Conservation (phyloP, 768 basidiomycete species). For the Agrocybe pediades region DNA sequence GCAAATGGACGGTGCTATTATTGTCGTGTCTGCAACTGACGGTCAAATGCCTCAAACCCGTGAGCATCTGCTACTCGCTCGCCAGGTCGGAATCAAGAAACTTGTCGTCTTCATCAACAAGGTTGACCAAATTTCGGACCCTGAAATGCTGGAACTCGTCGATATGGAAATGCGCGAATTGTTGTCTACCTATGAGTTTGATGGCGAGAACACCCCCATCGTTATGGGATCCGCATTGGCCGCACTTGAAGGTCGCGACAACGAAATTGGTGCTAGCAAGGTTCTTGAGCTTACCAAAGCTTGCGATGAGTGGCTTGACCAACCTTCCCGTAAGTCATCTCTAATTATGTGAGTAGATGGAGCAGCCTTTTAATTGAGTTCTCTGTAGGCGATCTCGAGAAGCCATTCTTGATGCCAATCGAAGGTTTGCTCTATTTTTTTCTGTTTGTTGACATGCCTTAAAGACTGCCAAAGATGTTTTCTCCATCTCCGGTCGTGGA, state of each 20-base stretch:
- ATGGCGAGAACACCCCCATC: conserved; percentile 98
- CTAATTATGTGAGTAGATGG: background rate
- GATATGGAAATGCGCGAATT: conserved; percentile 99
- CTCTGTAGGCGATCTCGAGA: conserved; percentile 84
- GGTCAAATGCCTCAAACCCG: conserved; percentile 99
- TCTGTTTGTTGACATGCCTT: background rate
- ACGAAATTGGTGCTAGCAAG: conserved; percentile 78
- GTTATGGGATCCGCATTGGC: conserved; percentile 96
- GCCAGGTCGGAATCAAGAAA: conserved; percentile 97
- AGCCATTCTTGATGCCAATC: conserved; percentile 94
- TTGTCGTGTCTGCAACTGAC: conserved; percentile 97
- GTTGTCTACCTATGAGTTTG: conserved; percentile 88
- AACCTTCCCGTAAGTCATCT: conserved; percentile 73
- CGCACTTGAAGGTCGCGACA: conserved; percentile 85
- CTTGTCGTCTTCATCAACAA: conserved; percentile 99
- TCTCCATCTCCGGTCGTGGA: conserved; percentile 97
- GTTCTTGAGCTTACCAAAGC: conserved; percentile 81
- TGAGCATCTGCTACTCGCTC: conserved; percentile 95
- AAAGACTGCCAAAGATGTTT: conserved; percentile 61
- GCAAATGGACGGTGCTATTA: conserved; percentile 95
- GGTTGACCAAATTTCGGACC: conserved; percentile 93
- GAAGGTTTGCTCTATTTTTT: conserved; percentile 55
- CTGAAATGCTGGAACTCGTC: conserved; percentile 98
- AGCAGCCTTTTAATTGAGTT: background rate
- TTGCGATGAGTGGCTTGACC: conserved; percentile 94